A percentile compares a stretch with the other conserved stretches of the same genome.
Evolutionary conservation across 306 rosid genomes (phyloP).

Genomic region (Elaeagnus macrophylla): DNA sequence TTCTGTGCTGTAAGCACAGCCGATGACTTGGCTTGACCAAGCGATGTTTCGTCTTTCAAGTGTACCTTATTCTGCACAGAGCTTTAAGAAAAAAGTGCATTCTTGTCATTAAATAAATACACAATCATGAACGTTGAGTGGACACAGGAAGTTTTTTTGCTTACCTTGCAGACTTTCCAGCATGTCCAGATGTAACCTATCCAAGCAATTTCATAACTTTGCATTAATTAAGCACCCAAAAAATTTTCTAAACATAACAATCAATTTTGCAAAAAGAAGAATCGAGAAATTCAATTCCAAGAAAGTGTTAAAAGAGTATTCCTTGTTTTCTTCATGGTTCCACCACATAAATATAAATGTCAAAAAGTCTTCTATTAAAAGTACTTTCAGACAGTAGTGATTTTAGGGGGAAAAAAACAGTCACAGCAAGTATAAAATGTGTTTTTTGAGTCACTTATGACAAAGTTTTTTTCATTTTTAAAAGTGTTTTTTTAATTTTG

Average conservation of each 20-base stretch:
- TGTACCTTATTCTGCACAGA: slow-evolving; percentile 29
- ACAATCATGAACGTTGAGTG: slow-evolving; percentile 4
- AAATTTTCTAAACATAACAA: slow-evolving; percentile 1
- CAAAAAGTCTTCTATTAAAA: too few species aligned
- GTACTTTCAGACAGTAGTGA: too few species aligned
- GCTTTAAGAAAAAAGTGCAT: slow-evolving; percentile 32
- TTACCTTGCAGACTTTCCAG: slow-evolving; percentile 44
- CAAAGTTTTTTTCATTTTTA: too few species aligned
- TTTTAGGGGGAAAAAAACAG: too few species aligned
- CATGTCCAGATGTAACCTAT: slow-evolving; percentile 38
- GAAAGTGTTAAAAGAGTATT: background rate
- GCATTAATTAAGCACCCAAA: slow-evolving; percentile 5
- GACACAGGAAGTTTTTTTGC: slow-evolving; percentile 18
- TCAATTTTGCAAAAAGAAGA: background rate
- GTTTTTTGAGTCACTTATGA: too few species aligned
- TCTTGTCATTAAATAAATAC: slow-evolving; percentile 14
- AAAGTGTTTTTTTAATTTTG: too few species aligned
- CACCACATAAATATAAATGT: too few species aligned
- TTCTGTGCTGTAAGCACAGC: slow-evolving; percentile 68
- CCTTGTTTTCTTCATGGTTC: too few species aligned
- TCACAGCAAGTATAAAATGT: too few species aligned
- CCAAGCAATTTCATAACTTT: slow-evolving; percentile 26
- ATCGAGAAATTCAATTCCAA: background rate
- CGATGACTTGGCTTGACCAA: slow-evolving; percentile 63
- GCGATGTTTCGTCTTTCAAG: slow-evolving; percentile 38